These are phyloP conservation scores for Castanea mollissima DNA, from an alignment of 306 rosid genomes.

Conservation along the genomic window DNA sequence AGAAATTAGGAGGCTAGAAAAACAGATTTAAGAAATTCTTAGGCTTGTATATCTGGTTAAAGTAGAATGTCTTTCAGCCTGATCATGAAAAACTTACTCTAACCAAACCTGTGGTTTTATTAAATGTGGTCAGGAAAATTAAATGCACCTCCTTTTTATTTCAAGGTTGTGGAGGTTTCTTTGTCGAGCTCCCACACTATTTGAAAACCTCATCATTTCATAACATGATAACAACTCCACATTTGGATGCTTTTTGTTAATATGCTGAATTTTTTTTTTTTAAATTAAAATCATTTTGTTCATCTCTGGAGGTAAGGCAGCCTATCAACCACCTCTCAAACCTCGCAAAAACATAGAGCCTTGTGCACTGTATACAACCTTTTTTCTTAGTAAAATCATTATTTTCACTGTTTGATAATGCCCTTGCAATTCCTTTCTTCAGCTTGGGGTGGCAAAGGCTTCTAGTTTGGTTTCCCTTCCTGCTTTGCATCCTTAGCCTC, in stretches of 20 bases:
- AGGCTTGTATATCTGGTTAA: not conserved
- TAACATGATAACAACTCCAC: not conserved
- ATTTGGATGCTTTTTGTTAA: not conserved
- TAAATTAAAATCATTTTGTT: too few relatives aligned
- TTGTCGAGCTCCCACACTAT: not conserved
- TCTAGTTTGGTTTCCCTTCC: not conserved
- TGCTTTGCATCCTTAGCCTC: constrained; percentile 15
- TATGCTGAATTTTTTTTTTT: not conserved
- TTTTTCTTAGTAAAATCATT: not conserved
- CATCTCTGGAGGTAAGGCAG: too few relatives aligned
- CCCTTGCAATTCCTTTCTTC: constrained; percentile 4
- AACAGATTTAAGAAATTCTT: not conserved
- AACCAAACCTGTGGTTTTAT: not conserved
- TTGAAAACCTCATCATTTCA: not conserved
- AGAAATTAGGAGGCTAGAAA: not conserved
- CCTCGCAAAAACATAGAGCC: too few relatives aligned
- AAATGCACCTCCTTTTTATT: not conserved
- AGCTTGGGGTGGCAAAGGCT: not conserved
- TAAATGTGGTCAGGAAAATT: not conserved
- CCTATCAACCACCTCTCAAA: too few relatives aligned
- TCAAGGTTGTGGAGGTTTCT: not conserved
- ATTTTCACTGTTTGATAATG: not conserved
- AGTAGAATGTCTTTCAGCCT: not conserved
- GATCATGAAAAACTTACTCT: not conserved
- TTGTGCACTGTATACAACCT: too few relatives aligned